phyloP scores from a whole-genome alignment of 140 eudicot genomes.

The Ambrosia hybrid region DNA sequence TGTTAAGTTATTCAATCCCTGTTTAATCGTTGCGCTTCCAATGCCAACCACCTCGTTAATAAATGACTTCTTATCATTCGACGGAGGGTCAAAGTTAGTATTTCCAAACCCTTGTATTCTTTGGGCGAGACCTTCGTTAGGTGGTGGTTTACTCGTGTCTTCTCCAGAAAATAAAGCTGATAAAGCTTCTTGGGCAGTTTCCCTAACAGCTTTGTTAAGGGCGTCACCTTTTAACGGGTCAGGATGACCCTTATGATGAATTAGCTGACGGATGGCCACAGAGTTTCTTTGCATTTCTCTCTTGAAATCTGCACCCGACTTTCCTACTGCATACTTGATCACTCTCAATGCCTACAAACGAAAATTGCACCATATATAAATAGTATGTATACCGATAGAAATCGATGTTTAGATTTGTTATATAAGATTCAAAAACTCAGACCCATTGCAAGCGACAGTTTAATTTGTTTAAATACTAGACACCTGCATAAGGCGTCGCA shows the following conservation, averaged over 20 bases:
- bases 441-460: too few relatives aligned
- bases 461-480: too few relatives aligned
- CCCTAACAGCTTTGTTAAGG: constrained; percentile 83
- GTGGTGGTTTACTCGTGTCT: constrained; percentile 65
- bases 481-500: too few relatives aligned
- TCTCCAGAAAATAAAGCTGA: constrained; percentile 84
- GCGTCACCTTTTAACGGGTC: constrained; percentile 97
- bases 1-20: constrained; percentile 63
- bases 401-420: background rate
- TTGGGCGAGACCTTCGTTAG: constrained; percentile 56
- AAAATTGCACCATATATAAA: background rate
- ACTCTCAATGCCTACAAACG: constrained; percentile 68
- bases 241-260: constrained; percentile 85
- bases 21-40: constrained; percentile 86
- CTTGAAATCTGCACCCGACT: constrained; percentile 85
- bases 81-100: constrained; percentile 64
- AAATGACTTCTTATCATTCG: constrained; percentile 71
- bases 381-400: background rate
- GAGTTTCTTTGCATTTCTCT: constrained; percentile 97
- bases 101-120: constrained; percentile 93
- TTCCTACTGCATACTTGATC: constrained; percentile 87
- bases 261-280: constrained; percentile 78
- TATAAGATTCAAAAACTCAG: too few relatives aligned
- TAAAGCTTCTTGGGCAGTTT: constrained; percentile 89
- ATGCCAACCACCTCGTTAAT: constrained; percentile 81